Evolutionary conservation across 768 basidiomycete species (phyloP), one percentile per base, ranked within the genome.

Genomic region (Naematelia aurantialba): DNA sequence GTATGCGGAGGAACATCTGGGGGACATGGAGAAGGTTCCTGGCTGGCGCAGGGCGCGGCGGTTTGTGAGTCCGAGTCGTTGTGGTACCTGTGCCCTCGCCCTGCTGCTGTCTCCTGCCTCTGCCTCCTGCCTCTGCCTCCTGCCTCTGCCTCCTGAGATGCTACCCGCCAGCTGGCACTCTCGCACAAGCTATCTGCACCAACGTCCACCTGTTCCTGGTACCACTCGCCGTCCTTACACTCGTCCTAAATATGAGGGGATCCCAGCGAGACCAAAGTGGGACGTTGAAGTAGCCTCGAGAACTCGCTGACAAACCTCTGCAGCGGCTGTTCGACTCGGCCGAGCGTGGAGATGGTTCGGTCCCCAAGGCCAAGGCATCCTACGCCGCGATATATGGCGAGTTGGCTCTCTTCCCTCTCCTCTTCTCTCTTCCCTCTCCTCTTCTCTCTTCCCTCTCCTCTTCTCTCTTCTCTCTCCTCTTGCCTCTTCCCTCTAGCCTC

Each of bases 81-180:
- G n/a, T n/a, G n/a, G n/a, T n/a, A n/a, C n/a, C n/a, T n/a, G n/a
- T n/a, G n/a, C 39, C 19, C 45, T 24, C 45, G 19, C 45, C 45
- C 14, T 46, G 11, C n/a, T 11, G 39, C 39, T 11, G 12, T 11
- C 39, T 44, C n/a, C 12, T n/a, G 39, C 39, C 39, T 44, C n/a
- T 44, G 39, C 39, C 39, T 44, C 39, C 39, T 44, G 39, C 39
- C 39, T 17, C 25, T 46, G 45, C 45, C 45, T 46, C 45, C 19
- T 46, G 4, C 4, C 14, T 17, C 4, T 17, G 19, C 14, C 45
- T 46, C 45, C n/a, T n/a, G n/a, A n/a, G n/a, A n/a, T n/a, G n/a
- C n/a, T n/a, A n/a, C n/a, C n/a, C n/a, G n/a, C n/a, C n/a, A n/a
- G n/a, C n/a, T n/a, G n/a, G n/a, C n/a, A n/a, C n/a, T n/a, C n/a